Evolutionary conservation across 2,329 filamentous ascomycete species (phyloP).

Genomic region (Penicillium sp.): DNA sequence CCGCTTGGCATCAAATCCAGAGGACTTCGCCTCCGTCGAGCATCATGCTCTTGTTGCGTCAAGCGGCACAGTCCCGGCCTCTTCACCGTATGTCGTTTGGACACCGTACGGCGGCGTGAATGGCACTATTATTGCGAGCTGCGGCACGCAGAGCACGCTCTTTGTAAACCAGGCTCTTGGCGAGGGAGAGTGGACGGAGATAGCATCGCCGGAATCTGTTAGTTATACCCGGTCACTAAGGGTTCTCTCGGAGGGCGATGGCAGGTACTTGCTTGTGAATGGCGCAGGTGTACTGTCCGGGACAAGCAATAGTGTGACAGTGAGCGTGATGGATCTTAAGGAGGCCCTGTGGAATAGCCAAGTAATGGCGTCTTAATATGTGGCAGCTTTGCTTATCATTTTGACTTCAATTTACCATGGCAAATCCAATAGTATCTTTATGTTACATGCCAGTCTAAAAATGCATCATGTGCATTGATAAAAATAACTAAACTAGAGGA

Average conservation of each 20-base stretch:
- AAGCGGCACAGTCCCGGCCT: constrained; percentile 42
- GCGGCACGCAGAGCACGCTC: constrained; percentile 39
- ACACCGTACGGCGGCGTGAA: constrained; percentile 44
- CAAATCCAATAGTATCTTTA: too few relatives aligned
- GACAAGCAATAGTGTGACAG: background rate
- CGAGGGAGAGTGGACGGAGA: constrained; percentile 45
- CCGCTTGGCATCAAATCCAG: constrained; percentile 47
- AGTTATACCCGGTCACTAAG: constrained; percentile 48
- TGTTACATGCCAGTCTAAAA: too few relatives aligned
- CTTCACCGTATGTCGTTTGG: constrained; percentile 53
- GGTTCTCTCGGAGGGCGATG: constrained; percentile 38
- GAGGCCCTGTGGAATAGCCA: background rate
- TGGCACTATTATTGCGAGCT: constrained; percentile 50
- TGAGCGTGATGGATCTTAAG: background rate
- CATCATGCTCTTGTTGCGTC: constrained; percentile 43
- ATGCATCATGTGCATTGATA: too few relatives aligned
- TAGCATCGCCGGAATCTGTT: constrained; percentile 39
- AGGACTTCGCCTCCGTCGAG: constrained; percentile 43
- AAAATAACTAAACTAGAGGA: too few relatives aligned
- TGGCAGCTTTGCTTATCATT: background rate
- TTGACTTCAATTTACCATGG: background rate
- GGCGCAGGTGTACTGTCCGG: constrained; percentile 17
- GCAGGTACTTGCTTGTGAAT: constrained; percentile 18
- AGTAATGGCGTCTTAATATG: background rate
- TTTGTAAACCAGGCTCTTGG: constrained; percentile 49